Conservation (phyloP, 2,329 filamentous ascomycete species). For the Hansfordia pulvinata region DNA sequence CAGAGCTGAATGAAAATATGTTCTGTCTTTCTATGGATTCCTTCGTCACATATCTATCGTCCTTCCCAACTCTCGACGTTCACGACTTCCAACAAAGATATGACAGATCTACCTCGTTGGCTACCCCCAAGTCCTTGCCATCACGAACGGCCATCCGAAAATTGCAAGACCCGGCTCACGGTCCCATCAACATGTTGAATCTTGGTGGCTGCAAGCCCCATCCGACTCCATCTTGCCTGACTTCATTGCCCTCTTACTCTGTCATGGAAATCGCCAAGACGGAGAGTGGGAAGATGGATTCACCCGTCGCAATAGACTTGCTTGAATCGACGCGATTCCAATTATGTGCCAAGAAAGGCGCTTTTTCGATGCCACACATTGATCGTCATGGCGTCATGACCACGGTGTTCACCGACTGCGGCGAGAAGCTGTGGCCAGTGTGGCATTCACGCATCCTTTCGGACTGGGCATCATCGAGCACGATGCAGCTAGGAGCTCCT, state of each 20-base stretch:
- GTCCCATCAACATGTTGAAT: background rate
- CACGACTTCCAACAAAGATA: too few relatives aligned
- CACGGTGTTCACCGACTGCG: constrained; percentile 1
- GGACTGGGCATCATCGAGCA: background rate
- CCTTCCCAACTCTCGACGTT: too few relatives aligned
- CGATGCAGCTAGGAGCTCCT: background rate
- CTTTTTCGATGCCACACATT: constrained; percentile 1
- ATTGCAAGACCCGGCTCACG: background rate
- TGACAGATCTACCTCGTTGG: too few relatives aligned
- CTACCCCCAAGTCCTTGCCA: too few relatives aligned
- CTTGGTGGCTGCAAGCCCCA: background rate
- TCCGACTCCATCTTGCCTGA: background rate
- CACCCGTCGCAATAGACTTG: too few relatives aligned
- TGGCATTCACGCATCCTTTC: background rate
- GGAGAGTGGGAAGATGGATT: too few relatives aligned
- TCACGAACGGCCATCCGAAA: too few relatives aligned
- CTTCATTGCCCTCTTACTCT: background rate
- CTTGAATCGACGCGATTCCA: too few relatives aligned
- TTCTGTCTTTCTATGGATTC: too few relatives aligned
- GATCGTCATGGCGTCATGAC: background rate
- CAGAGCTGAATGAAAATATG: too few relatives aligned
- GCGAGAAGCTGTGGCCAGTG: background rate
- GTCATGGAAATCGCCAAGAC: background rate
- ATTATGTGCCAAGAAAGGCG: background rate
- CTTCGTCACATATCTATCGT: too few relatives aligned